Evolutionary conservation across 495 filamentous ascomycete species (phyloP), one percentile per base, ranked within the genome.

Genomic region (Chaetomium tenue): DNA sequence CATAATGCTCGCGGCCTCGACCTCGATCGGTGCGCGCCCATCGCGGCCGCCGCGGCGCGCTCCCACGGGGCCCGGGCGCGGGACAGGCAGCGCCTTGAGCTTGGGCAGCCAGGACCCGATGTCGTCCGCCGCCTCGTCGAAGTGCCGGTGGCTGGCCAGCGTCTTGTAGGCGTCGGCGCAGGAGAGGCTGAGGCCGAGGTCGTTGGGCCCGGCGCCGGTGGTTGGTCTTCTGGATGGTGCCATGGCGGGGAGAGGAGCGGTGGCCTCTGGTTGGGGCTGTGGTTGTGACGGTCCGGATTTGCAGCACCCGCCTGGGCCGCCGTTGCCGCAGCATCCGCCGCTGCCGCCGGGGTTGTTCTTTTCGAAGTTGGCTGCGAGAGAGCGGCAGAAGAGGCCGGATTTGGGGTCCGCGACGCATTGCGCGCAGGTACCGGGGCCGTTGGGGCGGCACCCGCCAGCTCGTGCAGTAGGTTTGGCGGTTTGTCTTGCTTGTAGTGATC

Each of bases 1-100:
- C 88, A 93, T 92, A 28, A 96, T 90, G 72, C 89, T 92, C 5
- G 90, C 90, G 1, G 91, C 89, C 71, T 96, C 91, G 11, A 96
- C 87, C 71, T 93, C 89, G 67, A 91, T 85, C 7, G 89, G 87
- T 23, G 82, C 83, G 63, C 86, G 79, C 63, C 74, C 61, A 5
- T 50, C 68, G 23, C 66, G 53, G 26, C 52, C 58, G 28, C 57
- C 61, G 70, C 5, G 23, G 15, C 12, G 58, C 63, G 11, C 64
- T 26, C 46, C 46, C 46, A 50, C 46, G 0, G 46, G 46, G 12
- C 46, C 46, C 20, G 46, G 66, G 37, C 64, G 60, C 39, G 64
- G 67, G 20, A 71, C 52, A 37, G 81, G 82, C 12, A 87, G 78
- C 16, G 89, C 86, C 66, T 87, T 81, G 7, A 93, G 84, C 71